phyloP scores from a whole-genome alignment of 192 early-diverging fungal species.

The Podila epigama region DNA sequence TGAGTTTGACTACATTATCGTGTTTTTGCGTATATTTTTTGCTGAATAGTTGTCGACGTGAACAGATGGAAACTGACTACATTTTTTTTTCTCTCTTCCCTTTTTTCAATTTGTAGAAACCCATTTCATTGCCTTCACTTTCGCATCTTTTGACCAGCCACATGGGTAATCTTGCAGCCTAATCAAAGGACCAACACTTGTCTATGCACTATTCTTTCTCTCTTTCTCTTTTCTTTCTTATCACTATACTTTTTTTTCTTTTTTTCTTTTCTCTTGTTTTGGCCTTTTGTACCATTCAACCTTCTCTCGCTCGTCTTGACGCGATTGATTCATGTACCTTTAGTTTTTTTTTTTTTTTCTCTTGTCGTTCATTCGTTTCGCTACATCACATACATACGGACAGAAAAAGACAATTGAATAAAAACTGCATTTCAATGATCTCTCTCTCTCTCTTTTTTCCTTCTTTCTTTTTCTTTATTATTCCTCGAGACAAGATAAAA shows the following conservation, averaged over 20 bases:
- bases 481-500: neutral
- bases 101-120: slow-evolving; percentile 14
- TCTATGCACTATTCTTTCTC: neutral
- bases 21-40: neutral
- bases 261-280: neutral
- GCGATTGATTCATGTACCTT: no score
- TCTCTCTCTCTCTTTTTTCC: neutral
- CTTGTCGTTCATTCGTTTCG: no score
- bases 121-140: slow-evolving; percentile 42
- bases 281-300: neutral
- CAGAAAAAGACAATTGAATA: no score
- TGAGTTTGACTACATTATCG: no score
- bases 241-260: neutral
- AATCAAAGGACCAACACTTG: neutral
- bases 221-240: neutral
- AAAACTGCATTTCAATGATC: no score
- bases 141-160: slow-evolving; percentile 29
- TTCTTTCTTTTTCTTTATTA: neutral
- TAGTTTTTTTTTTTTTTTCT: neutral
- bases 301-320: no score
- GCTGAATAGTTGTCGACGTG: neutral
- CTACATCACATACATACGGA: no score
- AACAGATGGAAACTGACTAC: neutral
- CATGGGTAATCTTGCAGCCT: slow-evolving; percentile 5
- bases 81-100: neutral